These are phyloP conservation scores for Polyplosphaeria fusca DNA, from an alignment of 495 filamentous ascomycete species.

Conservation along the genomic window DNA sequence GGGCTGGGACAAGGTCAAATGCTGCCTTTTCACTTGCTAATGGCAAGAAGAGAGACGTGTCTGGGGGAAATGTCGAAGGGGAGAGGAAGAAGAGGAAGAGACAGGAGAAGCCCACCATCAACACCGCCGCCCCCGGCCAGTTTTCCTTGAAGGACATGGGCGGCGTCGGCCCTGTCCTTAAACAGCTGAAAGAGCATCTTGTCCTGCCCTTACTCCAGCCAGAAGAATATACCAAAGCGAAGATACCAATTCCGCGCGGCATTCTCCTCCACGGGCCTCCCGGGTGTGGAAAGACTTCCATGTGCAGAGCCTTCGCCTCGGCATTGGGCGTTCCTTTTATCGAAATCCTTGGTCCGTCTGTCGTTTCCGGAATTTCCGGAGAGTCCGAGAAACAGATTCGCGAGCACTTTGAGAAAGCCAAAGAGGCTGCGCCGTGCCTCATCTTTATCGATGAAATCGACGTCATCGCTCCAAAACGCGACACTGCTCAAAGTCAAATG, in stretches of 20 bases:
- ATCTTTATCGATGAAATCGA: slow-evolving; percentile 98
- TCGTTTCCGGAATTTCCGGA: slow-evolving; percentile 92
- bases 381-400: slow-evolving; percentile 93
- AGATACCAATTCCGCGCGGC: slow-evolving; percentile 74
- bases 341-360: slow-evolving; percentile 80
- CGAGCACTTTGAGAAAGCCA: slow-evolving; percentile 87
- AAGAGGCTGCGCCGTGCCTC: slow-evolving; percentile 80
- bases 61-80: slow-evolving; percentile 66
- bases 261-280: slow-evolving; percentile 90
- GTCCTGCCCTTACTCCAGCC: slow-evolving; percentile 72
- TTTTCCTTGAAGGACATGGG: slow-evolving; percentile 78
- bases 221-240: slow-evolving; percentile 56
- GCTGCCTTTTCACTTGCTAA: slow-evolving; percentile 33
- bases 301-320: slow-evolving; percentile 86
- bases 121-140: slow-evolving; percentile 70
- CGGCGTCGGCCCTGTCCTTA: slow-evolving; percentile 76
- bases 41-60: slow-evolving; percentile 32
- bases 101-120: slow-evolving; percentile 42
- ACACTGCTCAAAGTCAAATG: slow-evolving; percentile 95
- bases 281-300: slow-evolving; percentile 92
- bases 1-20: slow-evolving; percentile 52
- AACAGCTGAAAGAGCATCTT: slow-evolving; percentile 73
- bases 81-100: slow-evolving; percentile 28
- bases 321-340: slow-evolving; percentile 83
- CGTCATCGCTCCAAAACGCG: slow-evolving; percentile 89